Base-by-base conservation (phyloP, 2,329 filamentous ascomycete species). In the Paramyrothecium roridum region DNA sequence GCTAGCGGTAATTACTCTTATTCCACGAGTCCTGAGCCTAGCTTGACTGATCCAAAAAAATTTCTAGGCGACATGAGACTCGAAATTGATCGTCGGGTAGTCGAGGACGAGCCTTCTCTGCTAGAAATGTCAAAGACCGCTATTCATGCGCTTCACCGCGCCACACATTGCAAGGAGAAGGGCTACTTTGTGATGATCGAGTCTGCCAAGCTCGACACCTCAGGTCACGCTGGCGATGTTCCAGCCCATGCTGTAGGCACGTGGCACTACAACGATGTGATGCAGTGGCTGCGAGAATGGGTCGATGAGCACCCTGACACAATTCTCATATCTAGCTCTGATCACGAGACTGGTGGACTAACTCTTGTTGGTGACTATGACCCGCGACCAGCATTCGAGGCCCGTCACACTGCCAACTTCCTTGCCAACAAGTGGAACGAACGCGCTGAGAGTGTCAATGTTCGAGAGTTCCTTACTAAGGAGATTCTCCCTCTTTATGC, bases 191-290 rank as follows among this genome's bases (percentile, higher is more conserved):
- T 74, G 48, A 68, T 75, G 65, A 68, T 70, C 50, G 67, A 71
- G 57, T 66, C 66, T 10, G 66, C 63, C 19, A 62, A 68, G 33
- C 70, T 71, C 54, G 67, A 70, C 55, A 68, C 70, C 48, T 63
- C 67, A 20, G 58, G 60, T 37, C 80, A 82, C 59, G 77, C 75
- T 63, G 81, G 81, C 59, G 80, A 82, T 59, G 76, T 79, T 10
- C 77, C 74, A 16, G 79, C 78, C n/a, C 80, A 82, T 61, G 78
- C 82, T n/a, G 66, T 71, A 54, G 71, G 74, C 23, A 67, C 69
- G 10, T 62, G 73, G 34, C 68, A 71, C 58, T 74, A 72, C 58
- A 70, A 73, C 60, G 61, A 65, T 8, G 67, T 71, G 10, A 65
- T 73, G 54, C 62, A 66, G 0, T 62, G 63, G 21, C 67, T 74